These are phyloP conservation scores for Coemansia sp. DNA, from an alignment of 192 early-diverging fungal genomes.

Conservation along the genomic window DNA sequence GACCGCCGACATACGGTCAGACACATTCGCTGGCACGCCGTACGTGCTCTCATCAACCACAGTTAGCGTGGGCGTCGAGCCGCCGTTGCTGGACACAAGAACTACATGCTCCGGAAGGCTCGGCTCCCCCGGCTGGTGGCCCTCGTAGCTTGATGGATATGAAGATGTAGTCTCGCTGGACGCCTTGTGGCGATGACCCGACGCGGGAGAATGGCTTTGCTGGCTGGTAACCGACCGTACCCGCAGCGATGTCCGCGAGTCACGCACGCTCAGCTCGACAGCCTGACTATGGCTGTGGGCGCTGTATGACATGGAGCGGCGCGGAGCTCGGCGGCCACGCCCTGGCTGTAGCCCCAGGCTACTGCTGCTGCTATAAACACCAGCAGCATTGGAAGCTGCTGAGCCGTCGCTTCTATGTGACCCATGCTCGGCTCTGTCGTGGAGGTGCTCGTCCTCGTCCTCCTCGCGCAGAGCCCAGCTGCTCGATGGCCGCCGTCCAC, in stretches of 20 bases:
- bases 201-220: neutral
- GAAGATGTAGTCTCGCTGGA: neutral
- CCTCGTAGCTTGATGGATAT: neutral
- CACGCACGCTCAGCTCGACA: constrained; percentile 11
- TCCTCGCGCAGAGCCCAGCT: constrained; percentile 45
- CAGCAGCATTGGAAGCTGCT: neutral
- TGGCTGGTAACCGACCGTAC: neutral
- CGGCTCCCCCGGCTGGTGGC: neutral
- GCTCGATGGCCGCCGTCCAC: neutral
- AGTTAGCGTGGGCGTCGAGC: neutral
- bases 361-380: neutral
- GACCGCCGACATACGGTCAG: neutral
- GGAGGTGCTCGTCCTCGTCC: constrained; percentile 39
- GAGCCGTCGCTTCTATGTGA: neutral
- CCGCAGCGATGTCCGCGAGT: constrained; percentile 7
- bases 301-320: constrained; percentile 47
- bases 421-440: neutral
- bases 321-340: constrained; percentile 17
- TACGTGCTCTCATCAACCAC: neutral
- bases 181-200: neutral
- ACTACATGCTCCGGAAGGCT: neutral
- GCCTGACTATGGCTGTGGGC: constrained; percentile 20
- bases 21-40: neutral
- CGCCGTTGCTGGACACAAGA: neutral
- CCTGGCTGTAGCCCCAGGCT: constrained; percentile 4